These are phyloP conservation scores for Chalciporus piperatus DNA, from an alignment of 768 basidiomycete genomes.

Conservation along the genomic window DNA sequence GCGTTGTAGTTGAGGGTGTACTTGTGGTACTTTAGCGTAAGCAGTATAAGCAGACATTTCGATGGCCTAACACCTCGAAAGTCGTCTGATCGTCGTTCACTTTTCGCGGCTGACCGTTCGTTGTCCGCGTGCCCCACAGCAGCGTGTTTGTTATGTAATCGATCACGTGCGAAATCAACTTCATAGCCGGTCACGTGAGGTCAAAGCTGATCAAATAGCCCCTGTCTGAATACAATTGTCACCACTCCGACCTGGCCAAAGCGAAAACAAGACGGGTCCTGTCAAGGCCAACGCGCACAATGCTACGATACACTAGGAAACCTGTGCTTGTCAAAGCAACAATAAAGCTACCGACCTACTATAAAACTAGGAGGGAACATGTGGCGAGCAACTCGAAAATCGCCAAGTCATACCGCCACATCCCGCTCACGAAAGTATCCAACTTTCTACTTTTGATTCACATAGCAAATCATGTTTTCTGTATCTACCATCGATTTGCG, in stretches of 20 bases:
- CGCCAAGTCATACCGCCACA: not conserved
- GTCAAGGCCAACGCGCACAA: not conserved
- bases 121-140: conserved; percentile 16
- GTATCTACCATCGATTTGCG: not conserved
- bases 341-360: not conserved
- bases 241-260: conserved; percentile 1
- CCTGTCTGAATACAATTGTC: conserved; percentile 4
- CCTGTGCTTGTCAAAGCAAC: not conserved
- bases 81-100: conserved; percentile 6
- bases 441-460: not conserved
- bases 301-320: not conserved
- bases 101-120: conserved; percentile 17
- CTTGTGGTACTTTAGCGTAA: conserved; percentile 34
- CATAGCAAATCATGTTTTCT: not conserved
- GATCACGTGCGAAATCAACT: conserved; percentile 31
- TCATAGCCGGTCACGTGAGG: conserved; percentile 18
- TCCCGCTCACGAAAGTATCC: not conserved
- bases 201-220: conserved; percentile 14
- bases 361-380: not conserved
- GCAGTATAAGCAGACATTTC: conserved; percentile 36
- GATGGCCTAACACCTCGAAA: conserved; percentile 50
- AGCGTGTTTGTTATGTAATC: conserved; percentile 32
- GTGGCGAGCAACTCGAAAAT: not conserved
- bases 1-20: conserved; percentile 31
- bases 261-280: not conserved